Conservation (phyloP, 1,284 basidiomycete species). For the Porogramme epimiltina region DNA sequence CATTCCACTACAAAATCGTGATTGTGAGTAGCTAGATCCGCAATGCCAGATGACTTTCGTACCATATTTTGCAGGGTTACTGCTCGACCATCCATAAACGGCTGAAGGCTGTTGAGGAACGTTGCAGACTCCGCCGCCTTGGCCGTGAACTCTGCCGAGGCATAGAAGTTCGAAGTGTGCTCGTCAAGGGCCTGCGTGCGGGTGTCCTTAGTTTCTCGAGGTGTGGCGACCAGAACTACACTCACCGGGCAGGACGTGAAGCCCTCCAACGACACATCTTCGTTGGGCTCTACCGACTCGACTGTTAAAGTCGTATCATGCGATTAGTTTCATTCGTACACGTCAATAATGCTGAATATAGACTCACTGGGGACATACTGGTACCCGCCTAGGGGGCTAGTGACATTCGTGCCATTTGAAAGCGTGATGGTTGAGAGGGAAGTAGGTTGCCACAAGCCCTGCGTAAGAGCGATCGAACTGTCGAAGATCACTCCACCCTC, state of each 20-base stretch:
- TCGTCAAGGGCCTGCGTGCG: constrained; percentile 31
- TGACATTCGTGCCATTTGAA: constrained; percentile 50
- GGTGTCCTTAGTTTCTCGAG: not conserved
- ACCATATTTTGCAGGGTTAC: constrained; percentile 46
- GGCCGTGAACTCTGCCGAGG: constrained; percentile 38
- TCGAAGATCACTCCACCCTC: constrained; percentile 55
- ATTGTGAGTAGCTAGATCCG: too few species aligned
- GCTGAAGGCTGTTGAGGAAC: constrained; percentile 43
- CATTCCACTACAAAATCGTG: constrained; percentile 40
- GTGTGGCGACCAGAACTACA: not conserved
- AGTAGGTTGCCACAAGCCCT: constrained; percentile 49
- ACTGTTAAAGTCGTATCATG: constrained; percentile 26
- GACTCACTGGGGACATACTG: constrained; percentile 64
- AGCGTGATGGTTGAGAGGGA: constrained; percentile 36
- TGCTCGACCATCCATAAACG: constrained; percentile 43
- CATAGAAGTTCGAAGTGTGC: constrained; percentile 33
- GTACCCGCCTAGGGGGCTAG: constrained; percentile 52
- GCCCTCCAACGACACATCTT: constrained; percentile 45
- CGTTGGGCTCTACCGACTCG: constrained; percentile 45
- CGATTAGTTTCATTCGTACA: not conserved
- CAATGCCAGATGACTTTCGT: constrained; percentile 1
- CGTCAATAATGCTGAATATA: not conserved
- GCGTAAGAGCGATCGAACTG: constrained; percentile 46
- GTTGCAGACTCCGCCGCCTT: constrained; percentile 33
- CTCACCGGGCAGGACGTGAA: constrained; percentile 47